Evolutionary conservation across 768 basidiomycete species (phyloP).

Genomic region (Lactarius evosmus): DNA sequence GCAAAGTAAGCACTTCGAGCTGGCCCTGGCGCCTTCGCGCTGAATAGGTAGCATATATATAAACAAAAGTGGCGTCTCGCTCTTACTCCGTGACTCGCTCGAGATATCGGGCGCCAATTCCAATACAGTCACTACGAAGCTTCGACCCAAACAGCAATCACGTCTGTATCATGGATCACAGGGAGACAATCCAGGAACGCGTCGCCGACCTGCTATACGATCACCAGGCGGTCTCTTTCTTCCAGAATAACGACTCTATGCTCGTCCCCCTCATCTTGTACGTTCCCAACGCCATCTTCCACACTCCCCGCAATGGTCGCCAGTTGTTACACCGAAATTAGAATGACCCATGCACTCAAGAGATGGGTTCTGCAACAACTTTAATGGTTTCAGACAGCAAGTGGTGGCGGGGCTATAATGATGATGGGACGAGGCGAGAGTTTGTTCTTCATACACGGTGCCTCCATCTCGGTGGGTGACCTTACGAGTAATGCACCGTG

Average conservation of each 20-base stretch:
- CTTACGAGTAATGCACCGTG: neutral
- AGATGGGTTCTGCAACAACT: no score
- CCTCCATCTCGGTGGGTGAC: no score
- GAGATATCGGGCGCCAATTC: conserved; percentile 34
- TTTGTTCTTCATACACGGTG: no score
- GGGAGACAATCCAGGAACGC: conserved; percentile 73
- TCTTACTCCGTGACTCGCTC: conserved; percentile 86
- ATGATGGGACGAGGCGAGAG: no score
- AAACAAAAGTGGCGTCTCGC: conserved; percentile 85
- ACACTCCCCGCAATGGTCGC: no score
- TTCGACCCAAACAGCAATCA: conserved; percentile 51
- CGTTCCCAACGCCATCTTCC: conserved; percentile 70
- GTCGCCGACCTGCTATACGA: conserved; percentile 81
- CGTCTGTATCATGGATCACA: conserved; percentile 81
- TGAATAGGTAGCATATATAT: conserved; percentile 45
- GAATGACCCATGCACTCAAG: no score
- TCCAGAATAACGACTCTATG: conserved; percentile 97
- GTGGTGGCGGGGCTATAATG: no score
- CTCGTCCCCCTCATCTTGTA: conserved; percentile 77
- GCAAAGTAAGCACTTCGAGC: conserved; percentile 48
- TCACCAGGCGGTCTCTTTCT: conserved; percentile 86
- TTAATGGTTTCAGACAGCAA: no score
- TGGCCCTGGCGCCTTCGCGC: neutral
- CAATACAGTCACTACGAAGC: conserved; percentile 34
- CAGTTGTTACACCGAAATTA: no score